Conservation (phyloP, 139 green algal genomes). For the Chlamydomonas applanata region DNA sequence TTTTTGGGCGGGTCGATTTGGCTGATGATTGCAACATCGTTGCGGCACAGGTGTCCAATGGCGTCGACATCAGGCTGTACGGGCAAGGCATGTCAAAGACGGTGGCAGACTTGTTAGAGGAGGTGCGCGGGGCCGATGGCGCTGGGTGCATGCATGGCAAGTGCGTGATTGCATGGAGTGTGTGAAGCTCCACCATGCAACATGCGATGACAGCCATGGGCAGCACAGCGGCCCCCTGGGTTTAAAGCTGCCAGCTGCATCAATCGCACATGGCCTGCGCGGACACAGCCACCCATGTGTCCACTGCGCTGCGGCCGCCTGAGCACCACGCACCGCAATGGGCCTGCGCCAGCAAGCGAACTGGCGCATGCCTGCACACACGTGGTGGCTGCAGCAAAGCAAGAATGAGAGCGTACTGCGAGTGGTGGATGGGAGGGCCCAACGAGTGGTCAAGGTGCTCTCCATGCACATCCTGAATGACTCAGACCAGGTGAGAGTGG, state of each 20-base stretch:
- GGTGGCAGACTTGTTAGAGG: slow-evolving; percentile 12
- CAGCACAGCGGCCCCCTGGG: no score
- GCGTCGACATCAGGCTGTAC: slow-evolving; percentile 6
- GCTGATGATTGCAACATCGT: neutral
- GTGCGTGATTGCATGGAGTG: no score
- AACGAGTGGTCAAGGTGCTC: slow-evolving; percentile 35
- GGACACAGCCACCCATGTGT: no score
- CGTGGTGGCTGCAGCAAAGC: slow-evolving; percentile 6
- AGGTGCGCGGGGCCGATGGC: neutral
- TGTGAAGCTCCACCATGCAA: no score
- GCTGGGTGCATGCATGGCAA: no score
- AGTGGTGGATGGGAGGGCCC: slow-evolving; percentile 24
- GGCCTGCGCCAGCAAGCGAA: no score
- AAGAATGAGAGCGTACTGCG: slow-evolving; percentile 29
- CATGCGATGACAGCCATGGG: no score
- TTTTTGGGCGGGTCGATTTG: neutral
- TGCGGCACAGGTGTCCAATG: neutral
- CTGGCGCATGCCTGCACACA: no score
- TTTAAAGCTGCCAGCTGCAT: no score
- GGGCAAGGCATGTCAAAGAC: slow-evolving; percentile 10
- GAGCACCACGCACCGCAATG: no score
- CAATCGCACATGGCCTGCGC: no score
- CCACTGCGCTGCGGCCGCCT: no score
- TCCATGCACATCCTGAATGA: slow-evolving; percentile 31
- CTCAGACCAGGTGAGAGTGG: slow-evolving; percentile 20